Evolutionary conservation across 1,284 basidiomycete species (phyloP), one percentile per base, ranked within the genome.

Genomic region (Irpex sp.): DNA sequence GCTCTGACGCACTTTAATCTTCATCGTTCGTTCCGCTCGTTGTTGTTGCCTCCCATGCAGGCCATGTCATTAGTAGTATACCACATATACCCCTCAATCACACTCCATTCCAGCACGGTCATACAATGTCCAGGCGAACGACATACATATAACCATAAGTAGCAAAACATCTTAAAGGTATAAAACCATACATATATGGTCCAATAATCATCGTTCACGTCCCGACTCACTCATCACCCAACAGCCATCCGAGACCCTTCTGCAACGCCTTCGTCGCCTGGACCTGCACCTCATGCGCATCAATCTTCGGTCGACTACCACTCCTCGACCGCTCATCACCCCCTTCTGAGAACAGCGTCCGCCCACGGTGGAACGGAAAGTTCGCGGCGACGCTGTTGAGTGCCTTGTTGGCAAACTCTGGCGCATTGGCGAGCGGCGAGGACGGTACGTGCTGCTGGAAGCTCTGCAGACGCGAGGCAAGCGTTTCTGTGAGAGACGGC

Each of bases 221-320:
- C 49, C 8, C 17, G 0, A 6, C n/a, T 51, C 85, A 86, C 62
- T 94, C 92, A 17, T 87, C 89, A 40, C 93, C 93, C 66, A 95
- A 89, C 36, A 95, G 78, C 93, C 93, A 95, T 6, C 92, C 92
- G 58, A 95, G 89, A 11, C 93, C 93, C 70, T 88, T 88, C 57
- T 91, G 89, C 44, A 95, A 75, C 17, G 85, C 89, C 47, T 88
- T 84, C 54, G 85, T 85, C 8, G 92, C 91, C 67, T 91, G 88
- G 4, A 81, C 76, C 15, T 88, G 87, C 21, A 93, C 86, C 62
- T 91, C 88, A 15, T 83, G 84, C 21, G 78, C 77, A 56, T 83
- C 82, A 54, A 76, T 73, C 58, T 77, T 72, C 15, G 78, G 70
- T 62, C 79, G 75, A 13, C 72, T 75, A 5, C 62, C 61, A 62